Base-by-base conservation (phyloP, 2,329 filamentous ascomycete species). In the Aspergillus neotritici region DNA sequence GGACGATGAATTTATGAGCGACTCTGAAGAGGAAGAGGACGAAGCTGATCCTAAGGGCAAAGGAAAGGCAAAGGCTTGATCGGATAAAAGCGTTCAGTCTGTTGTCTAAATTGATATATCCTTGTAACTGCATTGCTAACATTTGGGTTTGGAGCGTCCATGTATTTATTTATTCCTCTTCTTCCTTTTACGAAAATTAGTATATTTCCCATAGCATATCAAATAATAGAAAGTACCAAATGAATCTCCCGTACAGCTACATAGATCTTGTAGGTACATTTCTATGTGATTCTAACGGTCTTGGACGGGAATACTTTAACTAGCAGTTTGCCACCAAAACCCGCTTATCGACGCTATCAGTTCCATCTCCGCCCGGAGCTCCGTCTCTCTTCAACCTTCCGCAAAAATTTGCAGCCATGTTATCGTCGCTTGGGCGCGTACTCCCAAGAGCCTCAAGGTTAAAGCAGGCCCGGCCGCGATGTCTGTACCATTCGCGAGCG, bases 1-100 rank as follows among this genome's bases (percentile, higher is more conserved):
- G 10, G 70, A 72, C 34, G 70, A 73, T 47, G 69, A 72, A 39
- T 67, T 69, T 34, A 67, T 69, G 58, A 69, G 64, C 41, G 68
- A 70, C 48, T 69, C 68, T 5, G 66, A 70, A 11, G 64, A 60
- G 8, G 62, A 66, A 17, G 60, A 59, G 6, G 53, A 56, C 11
- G 48, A 54, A 13, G 53, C 56, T 16, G 50, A 60, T 43, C 29
- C 48, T 7, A 57, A 62, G 42, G 55, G 52, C 17, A 68, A 70
- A 49, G 64, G 62, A 30, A 68, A 66, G 46, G 60, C 52, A 16
- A 67, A 64, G 47, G 62, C 52, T 14, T 62, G 52, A 49, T 49
- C 44, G 32, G 34, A 25, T 11, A 40, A 40, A 37, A 44, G 7
- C 10, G 21, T 25, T 25, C 21, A 25, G 6, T 25, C 21, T 9